phyloP scores from a whole-genome alignment of 768 basidiomycete genomes.

The Hypholoma fasciculare region DNA sequence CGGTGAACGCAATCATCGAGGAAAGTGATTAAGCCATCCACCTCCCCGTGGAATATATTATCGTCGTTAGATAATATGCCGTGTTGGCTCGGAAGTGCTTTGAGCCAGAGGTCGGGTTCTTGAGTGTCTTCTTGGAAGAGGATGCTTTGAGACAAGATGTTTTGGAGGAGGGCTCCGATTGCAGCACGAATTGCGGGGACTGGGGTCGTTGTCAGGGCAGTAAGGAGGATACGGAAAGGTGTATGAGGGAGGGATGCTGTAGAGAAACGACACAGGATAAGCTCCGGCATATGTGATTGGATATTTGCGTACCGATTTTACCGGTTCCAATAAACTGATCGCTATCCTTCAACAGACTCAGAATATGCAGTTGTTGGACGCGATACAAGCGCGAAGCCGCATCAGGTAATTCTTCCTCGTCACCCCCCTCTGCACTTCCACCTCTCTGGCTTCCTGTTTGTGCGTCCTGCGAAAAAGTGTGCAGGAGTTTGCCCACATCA shows the following conservation, averaged over 20 bases:
- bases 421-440: constrained; percentile 16
- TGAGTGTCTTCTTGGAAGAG: constrained; percentile 76
- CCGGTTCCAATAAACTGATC: constrained; percentile 80
- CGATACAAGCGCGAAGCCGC: constrained; percentile 33
- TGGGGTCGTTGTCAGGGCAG: constrained; percentile 51
- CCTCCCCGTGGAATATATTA: constrained; percentile 53
- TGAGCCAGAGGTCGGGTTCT: constrained; percentile 78
- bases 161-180: constrained; percentile 53
- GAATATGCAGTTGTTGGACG: constrained; percentile 73
- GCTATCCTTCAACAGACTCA: constrained; percentile 71
- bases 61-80: constrained; percentile 41
- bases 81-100: constrained; percentile 51
- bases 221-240: constrained; percentile 73
- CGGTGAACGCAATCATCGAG: constrained; percentile 86
- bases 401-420: constrained; percentile 23
- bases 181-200: constrained; percentile 50
- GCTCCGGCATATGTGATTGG: not conserved
- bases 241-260: constrained; percentile 54
- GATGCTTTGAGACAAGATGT: constrained; percentile 69
- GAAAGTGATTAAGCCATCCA: constrained; percentile 59
- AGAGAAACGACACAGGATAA: not conserved
- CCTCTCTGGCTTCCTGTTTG: not conserved
- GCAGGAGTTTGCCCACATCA: constrained; percentile 80
- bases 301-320: constrained; percentile 59
- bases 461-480: constrained; percentile 33